Percentiles rank a stretch among this genome's conserved stretches.
phyloP scores from a whole-genome alignment of 306 rosid species.

The Clitoria ternatea region DNA sequence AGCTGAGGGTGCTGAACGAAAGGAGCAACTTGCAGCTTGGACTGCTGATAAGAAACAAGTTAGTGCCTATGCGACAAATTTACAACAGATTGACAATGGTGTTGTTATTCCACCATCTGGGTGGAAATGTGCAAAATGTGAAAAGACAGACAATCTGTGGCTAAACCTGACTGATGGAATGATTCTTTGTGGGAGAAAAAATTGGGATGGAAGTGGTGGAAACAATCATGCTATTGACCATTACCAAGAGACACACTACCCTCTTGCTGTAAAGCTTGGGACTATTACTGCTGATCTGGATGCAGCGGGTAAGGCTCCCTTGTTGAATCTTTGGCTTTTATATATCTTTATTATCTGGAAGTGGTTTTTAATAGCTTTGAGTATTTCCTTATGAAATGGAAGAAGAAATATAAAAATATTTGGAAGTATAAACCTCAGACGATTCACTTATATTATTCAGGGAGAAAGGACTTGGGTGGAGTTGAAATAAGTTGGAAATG shows the following conservation, averaged over 20 bases:
- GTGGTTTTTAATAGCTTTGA: too few relatives aligned
- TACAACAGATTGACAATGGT: slow-evolving; percentile 82
- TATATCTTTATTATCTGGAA: neutral
- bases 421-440: neutral
- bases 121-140: slow-evolving; percentile 91
- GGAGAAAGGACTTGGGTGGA: neutral
- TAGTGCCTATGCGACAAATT: slow-evolving; percentile 62
- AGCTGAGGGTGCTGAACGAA: slow-evolving; percentile 84
- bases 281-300: slow-evolving; percentile 94
- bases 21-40: slow-evolving; percentile 94
- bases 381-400: neutral
- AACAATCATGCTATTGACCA: slow-evolving; percentile 90
- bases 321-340: slow-evolving; percentile 3
- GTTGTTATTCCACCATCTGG: slow-evolving; percentile 79
- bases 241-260: slow-evolving; percentile 72
- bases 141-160: slow-evolving; percentile 91
- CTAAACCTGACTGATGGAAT: slow-evolving; percentile 84
- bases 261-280: slow-evolving; percentile 96
- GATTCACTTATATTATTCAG: neutral
- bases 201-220: slow-evolving; percentile 97
- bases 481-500: neutral
- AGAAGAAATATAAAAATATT: too few relatives aligned
- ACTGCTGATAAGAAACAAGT: slow-evolving; percentile 66
- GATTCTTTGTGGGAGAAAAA: slow-evolving; percentile 90
- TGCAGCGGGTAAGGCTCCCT: slow-evolving; percentile 76